Conservation (phyloP, 2,329 filamentous ascomycete genomes). For the Colletotrichum tanaceti region DNA sequence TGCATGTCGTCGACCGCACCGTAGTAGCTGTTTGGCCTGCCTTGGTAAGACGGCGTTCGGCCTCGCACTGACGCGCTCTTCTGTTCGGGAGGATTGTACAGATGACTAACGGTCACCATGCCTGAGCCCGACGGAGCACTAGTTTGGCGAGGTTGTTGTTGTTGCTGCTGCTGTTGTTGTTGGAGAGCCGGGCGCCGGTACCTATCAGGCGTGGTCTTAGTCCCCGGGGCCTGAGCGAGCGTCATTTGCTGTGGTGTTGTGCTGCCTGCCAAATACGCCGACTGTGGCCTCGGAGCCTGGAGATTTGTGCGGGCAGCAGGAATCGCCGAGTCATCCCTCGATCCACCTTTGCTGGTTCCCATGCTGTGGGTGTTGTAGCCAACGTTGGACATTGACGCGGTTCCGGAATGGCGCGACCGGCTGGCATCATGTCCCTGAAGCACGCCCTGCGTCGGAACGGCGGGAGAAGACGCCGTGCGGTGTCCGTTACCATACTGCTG, state of each 20-base stretch:
- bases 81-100: slow-evolving; percentile 60
- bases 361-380: slow-evolving; percentile 51
- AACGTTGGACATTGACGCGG: slow-evolving; percentile 55
- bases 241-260: slow-evolving; percentile 58
- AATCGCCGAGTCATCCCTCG: slow-evolving; percentile 65
- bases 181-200: slow-evolving; percentile 76
- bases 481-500: slow-evolving; percentile 60
- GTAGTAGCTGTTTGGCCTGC: slow-evolving; percentile 66
- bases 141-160: slow-evolving; percentile 49
- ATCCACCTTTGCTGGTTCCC: slow-evolving; percentile 54
- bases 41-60: slow-evolving; percentile 51
- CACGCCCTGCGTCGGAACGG: slow-evolving; percentile 54
- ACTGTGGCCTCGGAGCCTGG: slow-evolving; percentile 56
- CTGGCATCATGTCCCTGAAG: slow-evolving; percentile 48
- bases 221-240: slow-evolving; percentile 67
- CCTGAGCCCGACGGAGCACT: slow-evolving; percentile 63
- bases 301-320: slow-evolving; percentile 56
- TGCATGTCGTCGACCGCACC: slow-evolving; percentile 74
- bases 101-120: slow-evolving; percentile 65
- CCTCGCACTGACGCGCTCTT: slow-evolving; percentile 43
- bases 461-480: slow-evolving; percentile 60
- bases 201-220: slow-evolving; percentile 81
- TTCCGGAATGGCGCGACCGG: slow-evolving; percentile 49
- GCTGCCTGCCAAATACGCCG: slow-evolving; percentile 53
- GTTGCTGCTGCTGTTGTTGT: slow-evolving; percentile 45